Conservation (phyloP, 352 stramenopile species). For the Pythium vanterpoolii region DNA sequence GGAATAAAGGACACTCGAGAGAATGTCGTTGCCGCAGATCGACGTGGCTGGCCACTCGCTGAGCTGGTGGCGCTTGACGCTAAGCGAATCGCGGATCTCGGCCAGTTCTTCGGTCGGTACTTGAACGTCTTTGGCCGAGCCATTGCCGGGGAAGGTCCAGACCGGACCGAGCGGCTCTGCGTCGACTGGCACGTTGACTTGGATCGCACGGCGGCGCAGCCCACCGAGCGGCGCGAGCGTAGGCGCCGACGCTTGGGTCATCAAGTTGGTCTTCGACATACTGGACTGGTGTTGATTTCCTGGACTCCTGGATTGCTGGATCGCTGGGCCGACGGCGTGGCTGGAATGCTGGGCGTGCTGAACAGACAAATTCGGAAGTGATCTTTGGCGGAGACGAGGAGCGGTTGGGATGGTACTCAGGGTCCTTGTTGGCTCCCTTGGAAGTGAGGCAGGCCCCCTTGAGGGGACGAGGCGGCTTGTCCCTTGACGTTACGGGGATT, state of each 20-base stretch:
- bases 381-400: no score
- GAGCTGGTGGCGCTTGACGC: slow-evolving; percentile 69
- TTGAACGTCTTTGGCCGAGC: slow-evolving; percentile 10
- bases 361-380: no score
- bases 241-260: no score
- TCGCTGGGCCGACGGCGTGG: no score
- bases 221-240: neutral
- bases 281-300: neutral
- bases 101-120: slow-evolving; percentile 4
- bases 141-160: slow-evolving; percentile 10
- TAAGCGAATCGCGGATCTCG: slow-evolving; percentile 7
- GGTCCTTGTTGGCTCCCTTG: no score
- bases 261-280: neutral
- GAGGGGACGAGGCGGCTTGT: no score
- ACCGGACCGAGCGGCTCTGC: slow-evolving; percentile 6
- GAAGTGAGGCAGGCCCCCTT: no score
- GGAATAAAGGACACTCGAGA: slow-evolving; percentile 91
- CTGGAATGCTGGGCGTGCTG: no score
- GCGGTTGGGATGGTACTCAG: no score
- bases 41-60: slow-evolving; percentile 92
- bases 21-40: slow-evolving; percentile 96
- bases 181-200: slow-evolving; percentile 14
- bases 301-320: neutral
- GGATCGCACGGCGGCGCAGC: slow-evolving; percentile 17
- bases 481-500: no score